A percentile compares a stretch with the other conserved stretches of the same genome.
Conservation (phyloP, 2,329 filamentous ascomycete genomes). For the Orbilia ellipsospora region DNA sequence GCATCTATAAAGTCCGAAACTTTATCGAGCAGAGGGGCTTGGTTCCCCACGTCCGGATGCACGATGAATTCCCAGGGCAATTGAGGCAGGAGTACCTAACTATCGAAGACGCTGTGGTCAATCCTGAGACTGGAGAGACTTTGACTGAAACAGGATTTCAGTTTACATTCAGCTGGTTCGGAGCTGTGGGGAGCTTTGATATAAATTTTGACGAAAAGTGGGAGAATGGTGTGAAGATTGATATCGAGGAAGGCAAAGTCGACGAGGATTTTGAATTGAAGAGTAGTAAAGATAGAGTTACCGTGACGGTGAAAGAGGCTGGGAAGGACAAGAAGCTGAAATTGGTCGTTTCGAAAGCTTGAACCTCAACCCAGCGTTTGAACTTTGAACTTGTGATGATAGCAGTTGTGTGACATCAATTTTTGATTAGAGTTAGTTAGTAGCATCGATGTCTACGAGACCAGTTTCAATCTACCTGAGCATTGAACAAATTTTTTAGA, state of each 20-base stretch:
- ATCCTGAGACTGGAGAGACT: conserved; percentile 28
- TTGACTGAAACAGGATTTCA: conserved; percentile 21
- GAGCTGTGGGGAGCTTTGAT: conserved; percentile 37
- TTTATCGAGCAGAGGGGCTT: conserved; percentile 45
- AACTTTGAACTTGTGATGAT: neutral
- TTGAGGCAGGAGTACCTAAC: conserved; percentile 32
- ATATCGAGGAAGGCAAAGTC: conserved; percentile 28
- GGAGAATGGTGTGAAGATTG: conserved; percentile 42
- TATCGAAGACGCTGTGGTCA: conserved; percentile 17
- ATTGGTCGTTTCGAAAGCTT: conserved; percentile 39
- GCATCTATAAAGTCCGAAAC: conserved; percentile 26
- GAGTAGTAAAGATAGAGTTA: conserved; percentile 37
- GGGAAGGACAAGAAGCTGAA: conserved; percentile 50
- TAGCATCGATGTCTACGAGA: no score
- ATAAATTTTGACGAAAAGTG: conserved; percentile 46
- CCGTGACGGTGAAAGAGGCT: conserved; percentile 36
- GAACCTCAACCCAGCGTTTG: neutral
- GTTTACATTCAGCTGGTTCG: conserved; percentile 49
- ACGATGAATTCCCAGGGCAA: conserved; percentile 43
- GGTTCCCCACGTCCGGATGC: conserved; percentile 37
- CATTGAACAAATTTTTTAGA: no score
- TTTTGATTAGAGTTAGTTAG: no score
- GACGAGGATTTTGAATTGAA: conserved; percentile 39
- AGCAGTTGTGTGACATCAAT: neutral
- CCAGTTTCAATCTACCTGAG: no score